phyloP scores from a whole-genome alignment of 2,329 filamentous ascomycete genomes.

The Myriosclerotinia curreyana region DNA sequence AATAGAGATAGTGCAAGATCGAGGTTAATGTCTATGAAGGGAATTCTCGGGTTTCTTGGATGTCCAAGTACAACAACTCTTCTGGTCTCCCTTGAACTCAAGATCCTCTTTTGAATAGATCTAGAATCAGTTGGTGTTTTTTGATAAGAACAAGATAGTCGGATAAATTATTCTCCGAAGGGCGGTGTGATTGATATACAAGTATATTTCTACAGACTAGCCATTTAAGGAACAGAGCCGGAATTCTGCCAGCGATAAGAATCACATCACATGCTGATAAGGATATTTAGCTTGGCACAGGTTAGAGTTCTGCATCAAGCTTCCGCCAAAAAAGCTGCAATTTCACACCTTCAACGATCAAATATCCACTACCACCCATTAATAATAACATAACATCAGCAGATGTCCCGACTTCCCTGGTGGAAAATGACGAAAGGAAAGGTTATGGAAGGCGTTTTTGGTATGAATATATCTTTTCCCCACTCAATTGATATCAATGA shows the following conservation, averaged over 20 bases:
- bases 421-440: slow-evolving; percentile 41
- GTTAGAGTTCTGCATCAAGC: background rate
- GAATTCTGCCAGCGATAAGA: background rate
- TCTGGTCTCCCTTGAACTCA: background rate
- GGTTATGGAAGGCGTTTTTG: slow-evolving; percentile 61
- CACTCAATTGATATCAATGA: slow-evolving; percentile 6
- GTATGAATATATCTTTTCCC: slow-evolving; percentile 41
- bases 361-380: slow-evolving; percentile 3
- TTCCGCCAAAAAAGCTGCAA: slow-evolving; percentile 12
- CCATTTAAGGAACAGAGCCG: background rate
- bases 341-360: background rate
- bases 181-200: background rate
- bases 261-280: slow-evolving; percentile 14
- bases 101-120: background rate
- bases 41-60: background rate
- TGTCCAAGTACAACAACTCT: background rate
- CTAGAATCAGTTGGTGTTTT: background rate
- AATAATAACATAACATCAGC: slow-evolving; percentile 13
- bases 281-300: background rate
- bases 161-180: background rate
- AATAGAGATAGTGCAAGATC: background rate
- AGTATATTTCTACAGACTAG: background rate
- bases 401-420: slow-evolving; percentile 30
- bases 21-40: no score
- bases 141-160: background rate